phyloP scores from a whole-genome alignment of 441 rosid genomes.

The Populus hybrid region DNA sequence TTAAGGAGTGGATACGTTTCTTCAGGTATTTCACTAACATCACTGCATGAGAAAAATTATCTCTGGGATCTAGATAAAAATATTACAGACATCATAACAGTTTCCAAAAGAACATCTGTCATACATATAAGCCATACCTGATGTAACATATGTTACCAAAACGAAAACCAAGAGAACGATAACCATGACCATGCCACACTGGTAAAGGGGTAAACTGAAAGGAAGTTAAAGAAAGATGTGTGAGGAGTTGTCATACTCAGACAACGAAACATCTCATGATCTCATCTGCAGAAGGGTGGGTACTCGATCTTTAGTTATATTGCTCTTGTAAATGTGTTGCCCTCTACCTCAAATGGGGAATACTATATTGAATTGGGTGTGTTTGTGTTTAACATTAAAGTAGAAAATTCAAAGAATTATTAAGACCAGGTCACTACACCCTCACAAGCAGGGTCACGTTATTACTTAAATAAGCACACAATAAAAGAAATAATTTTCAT shows the following conservation, averaged over 20 bases:
- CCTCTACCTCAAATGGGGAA: not conserved
- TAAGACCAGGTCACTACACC: not conserved
- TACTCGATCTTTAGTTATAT: not conserved
- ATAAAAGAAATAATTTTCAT: no score
- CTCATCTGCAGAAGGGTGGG: not conserved
- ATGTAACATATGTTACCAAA: conserved; percentile 81
- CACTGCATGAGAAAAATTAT: conserved; percentile 44
- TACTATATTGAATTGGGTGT: not conserved
- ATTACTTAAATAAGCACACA: not conserved
- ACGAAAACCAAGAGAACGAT: conserved; percentile 86
- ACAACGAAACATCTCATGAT: not conserved
- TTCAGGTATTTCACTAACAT: conserved; percentile 84
- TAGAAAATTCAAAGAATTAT: not conserved
- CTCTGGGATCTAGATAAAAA: conserved; percentile 1
- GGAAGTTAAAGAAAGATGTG: conserved; percentile 8
- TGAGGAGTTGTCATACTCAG: not conserved
- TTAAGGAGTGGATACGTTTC: conserved; percentile 73
- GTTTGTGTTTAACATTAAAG: not conserved
- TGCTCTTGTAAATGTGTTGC: not conserved
- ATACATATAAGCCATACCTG: conserved; percentile 43
- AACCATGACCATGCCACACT: conserved; percentile 84
- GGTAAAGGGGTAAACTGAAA: conserved; percentile 82
- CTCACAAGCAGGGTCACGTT: not conserved
- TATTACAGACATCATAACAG: not conserved
- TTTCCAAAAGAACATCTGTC: not conserved